phyloP scores from a whole-genome alignment of 371 early-diverging fungal genomes.

The Haplosporangium sp. region DNA sequence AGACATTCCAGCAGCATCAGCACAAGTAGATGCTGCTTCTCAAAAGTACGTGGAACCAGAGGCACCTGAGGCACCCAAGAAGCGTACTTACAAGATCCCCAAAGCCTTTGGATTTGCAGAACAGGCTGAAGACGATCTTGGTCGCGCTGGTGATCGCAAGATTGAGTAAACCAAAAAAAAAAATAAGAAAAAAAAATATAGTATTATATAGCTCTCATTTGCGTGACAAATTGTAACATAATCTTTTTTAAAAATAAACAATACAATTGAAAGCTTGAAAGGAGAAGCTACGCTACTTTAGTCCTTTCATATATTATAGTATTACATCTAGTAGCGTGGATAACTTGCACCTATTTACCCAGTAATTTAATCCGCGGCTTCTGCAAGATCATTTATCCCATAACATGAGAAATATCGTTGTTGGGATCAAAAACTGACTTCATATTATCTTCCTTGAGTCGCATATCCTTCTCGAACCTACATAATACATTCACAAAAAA shows the following conservation, averaged over 20 bases:
- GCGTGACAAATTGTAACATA: no score
- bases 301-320: neutral
- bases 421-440: slow-evolving; percentile 37
- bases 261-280: neutral
- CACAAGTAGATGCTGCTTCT: neutral
- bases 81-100: slow-evolving; percentile 50
- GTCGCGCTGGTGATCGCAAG: slow-evolving; percentile 53
- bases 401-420: slow-evolving; percentile 33
- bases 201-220: neutral
- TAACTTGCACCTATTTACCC: neutral
- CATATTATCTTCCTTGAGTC: slow-evolving; percentile 43
- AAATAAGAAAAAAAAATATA: neutral
- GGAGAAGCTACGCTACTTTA: neutral
- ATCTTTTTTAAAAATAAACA: neutral
- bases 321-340: neutral
- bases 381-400: slow-evolving; percentile 28
- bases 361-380: neutral
- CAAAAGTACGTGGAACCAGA: slow-evolving; percentile 36
- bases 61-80: slow-evolving; percentile 39
- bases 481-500: neutral
- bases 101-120: slow-evolving; percentile 56
- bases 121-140: slow-evolving; percentile 43
- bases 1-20: neutral
- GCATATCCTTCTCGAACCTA: slow-evolving; percentile 55
- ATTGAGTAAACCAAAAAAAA: slow-evolving; percentile 19